Evolutionary conservation across 306 rosid genomes (phyloP).

Genomic region (Vigna mungo): DNA sequence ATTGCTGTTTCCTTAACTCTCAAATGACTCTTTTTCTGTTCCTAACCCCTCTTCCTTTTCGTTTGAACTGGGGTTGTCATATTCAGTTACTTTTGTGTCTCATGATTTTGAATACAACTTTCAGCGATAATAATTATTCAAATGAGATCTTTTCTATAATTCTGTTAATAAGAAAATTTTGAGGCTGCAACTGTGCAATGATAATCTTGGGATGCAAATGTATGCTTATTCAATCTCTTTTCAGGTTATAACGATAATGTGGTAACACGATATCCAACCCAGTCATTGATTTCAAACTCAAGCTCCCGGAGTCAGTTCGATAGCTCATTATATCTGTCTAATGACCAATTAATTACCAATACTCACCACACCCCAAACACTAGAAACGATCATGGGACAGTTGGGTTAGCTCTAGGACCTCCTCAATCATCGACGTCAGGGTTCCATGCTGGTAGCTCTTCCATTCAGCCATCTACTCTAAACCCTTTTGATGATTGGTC

Average conservation of each 20-base stretch:
- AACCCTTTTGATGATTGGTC: slow-evolving; percentile 94
- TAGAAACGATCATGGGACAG: slow-evolving; percentile 58
- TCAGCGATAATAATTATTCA: slow-evolving; percentile 1
- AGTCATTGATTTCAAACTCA: slow-evolving; percentile 61
- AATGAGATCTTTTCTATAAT: slow-evolving; percentile 7
- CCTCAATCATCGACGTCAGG: slow-evolving; percentile 80
- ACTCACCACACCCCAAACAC: slow-evolving; percentile 61
- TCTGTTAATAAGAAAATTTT: slow-evolving; percentile 10
- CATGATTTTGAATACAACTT: slow-evolving; percentile 18
- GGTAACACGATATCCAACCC: slow-evolving; percentile 65
- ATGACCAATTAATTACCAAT: slow-evolving; percentile 63
- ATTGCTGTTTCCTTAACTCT: slow-evolving; percentile 34
- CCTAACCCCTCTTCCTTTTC: slow-evolving; percentile 6
- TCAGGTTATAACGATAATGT: slow-evolving; percentile 68
- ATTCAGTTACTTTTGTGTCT: slow-evolving; percentile 21
- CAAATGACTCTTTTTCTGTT: background rate
- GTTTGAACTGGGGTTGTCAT: slow-evolving; percentile 9
- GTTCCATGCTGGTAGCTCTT: slow-evolving; percentile 62
- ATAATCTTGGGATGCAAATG: slow-evolving; percentile 13
- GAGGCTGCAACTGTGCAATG: background rate
- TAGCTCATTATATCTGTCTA: slow-evolving; percentile 56
- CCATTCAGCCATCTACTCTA: slow-evolving; percentile 58
- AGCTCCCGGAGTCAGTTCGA: slow-evolving; percentile 68
- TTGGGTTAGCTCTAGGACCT: slow-evolving; percentile 88
- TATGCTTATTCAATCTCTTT: slow-evolving; percentile 27